Conservation (phyloP, 768 basidiomycete species). For the Mycena galericulata region DNA sequence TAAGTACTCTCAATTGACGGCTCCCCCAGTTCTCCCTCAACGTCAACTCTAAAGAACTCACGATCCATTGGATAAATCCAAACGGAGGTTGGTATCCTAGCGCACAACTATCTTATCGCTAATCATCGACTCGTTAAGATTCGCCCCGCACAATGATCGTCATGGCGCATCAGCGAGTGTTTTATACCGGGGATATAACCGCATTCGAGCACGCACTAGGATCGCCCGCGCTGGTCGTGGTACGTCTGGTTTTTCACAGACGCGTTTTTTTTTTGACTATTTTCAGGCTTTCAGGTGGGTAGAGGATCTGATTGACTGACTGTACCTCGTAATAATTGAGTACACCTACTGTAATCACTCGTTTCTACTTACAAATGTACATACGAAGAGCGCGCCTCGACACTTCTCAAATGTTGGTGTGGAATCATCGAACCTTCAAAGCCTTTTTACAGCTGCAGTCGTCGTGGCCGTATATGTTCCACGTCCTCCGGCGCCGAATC, state of each 20-base stretch:
- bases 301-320: neutral
- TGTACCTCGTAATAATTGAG: too few relatives aligned
- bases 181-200: constrained; percentile 37
- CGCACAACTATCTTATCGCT: too few relatives aligned
- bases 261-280: neutral
- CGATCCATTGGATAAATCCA: constrained; percentile 38
- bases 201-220: constrained; percentile 25
- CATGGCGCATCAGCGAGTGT: constrained; percentile 35
- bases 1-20: neutral
- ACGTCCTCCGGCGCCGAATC: too few relatives aligned
- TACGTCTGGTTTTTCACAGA: neutral
- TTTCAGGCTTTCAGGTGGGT: constrained; percentile 20
- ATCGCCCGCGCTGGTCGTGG: neutral
- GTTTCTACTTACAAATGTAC: too few relatives aligned
- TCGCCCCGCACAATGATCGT: constrained; percentile 31
- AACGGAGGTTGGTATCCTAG: constrained; percentile 35
- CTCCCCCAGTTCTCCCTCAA: constrained; percentile 35
- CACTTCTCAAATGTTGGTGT: too few relatives aligned
- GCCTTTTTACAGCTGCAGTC: too few relatives aligned
- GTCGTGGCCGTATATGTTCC: too few relatives aligned
- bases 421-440: too few relatives aligned
- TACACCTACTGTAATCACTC: too few relatives aligned
- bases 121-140: constrained; percentile 24
- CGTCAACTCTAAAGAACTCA: constrained; percentile 34
- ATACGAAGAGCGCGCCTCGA: too few relatives aligned